Conservation (phyloP, 345 rosid species). For the Aurinia saxatilis region DNA sequence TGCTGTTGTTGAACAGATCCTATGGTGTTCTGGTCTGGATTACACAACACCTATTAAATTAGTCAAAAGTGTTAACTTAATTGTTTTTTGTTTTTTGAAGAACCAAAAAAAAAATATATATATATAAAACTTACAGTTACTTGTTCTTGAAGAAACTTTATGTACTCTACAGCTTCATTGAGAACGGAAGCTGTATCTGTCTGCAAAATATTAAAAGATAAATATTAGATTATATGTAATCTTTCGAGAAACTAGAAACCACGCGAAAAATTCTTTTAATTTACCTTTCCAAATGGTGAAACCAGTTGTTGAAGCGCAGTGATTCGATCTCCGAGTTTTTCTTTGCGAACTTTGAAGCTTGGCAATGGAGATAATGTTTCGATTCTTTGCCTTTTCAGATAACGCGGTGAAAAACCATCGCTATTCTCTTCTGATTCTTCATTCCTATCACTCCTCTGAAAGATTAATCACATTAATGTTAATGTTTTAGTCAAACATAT, state of each 20-base stretch:
- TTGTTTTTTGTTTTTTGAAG: not conserved
- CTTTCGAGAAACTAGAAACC: not conserved
- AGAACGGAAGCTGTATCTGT: slow-evolving; percentile 98
- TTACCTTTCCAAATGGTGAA: slow-evolving; percentile 96
- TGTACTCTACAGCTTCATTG: slow-evolving; percentile 81
- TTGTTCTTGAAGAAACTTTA: slow-evolving; percentile 85
- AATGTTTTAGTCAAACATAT: not conserved
- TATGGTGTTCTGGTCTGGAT: slow-evolving; percentile 68
- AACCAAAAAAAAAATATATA: not conserved
- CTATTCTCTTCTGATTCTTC: slow-evolving; percentile 31
- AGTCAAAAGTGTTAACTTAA: not conserved
- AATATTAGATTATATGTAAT: not conserved
- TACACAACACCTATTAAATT: slow-evolving; percentile 48
- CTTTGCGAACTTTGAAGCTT: slow-evolving; percentile 91
- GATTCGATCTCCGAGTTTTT: slow-evolving; percentile 95
- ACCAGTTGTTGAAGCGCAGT: slow-evolving; percentile 98
- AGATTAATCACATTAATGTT: not conserved
- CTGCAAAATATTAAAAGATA: slow-evolving; percentile 31
- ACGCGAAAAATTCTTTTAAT: not conserved
- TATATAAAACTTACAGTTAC: slow-evolving; percentile 42
- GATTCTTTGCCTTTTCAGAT: slow-evolving; percentile 49
- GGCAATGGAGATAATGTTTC: slow-evolving; percentile 77
- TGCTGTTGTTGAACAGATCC: slow-evolving; percentile 62
- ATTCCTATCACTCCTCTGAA: slow-evolving; percentile 37
- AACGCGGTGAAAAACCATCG: slow-evolving; percentile 27